phyloP scores from a whole-genome alignment of 768 basidiomycete genomes.

The Russula ochroleuca region DNA sequence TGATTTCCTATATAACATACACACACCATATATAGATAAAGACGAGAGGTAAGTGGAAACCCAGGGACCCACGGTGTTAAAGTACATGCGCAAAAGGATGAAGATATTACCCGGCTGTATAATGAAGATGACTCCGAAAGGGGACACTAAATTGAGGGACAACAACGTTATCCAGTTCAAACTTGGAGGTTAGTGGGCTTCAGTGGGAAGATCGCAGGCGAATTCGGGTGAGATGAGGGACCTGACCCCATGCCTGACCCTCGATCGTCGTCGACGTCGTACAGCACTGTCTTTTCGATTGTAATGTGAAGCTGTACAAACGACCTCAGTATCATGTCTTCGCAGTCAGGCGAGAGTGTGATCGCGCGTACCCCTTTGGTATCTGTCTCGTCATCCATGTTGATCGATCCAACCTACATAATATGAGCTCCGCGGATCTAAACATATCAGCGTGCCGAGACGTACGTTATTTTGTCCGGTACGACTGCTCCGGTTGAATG shows the following conservation, averaged over 20 bases:
- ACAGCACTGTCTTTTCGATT: constrained; percentile 26
- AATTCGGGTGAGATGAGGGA: background rate
- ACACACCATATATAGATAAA: background rate
- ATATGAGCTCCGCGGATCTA: background rate
- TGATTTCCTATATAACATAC: too few relatives aligned
- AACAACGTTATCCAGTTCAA: background rate
- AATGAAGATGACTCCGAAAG: background rate
- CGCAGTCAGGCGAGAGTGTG: background rate
- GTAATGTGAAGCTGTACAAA: constrained; percentile 22
- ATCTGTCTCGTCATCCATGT: background rate
- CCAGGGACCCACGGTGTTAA: background rate
- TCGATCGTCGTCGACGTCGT: constrained; percentile 7
- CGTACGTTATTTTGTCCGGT: background rate
- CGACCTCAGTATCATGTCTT: background rate
- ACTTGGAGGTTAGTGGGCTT: background rate
- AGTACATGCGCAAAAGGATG: background rate
- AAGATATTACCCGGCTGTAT: background rate
- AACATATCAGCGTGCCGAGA: background rate
- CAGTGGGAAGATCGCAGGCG: background rate
- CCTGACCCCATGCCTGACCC: too few relatives aligned
- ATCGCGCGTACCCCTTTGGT: constrained; percentile 1
- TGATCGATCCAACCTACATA: background rate
- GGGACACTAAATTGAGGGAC: too few relatives aligned
- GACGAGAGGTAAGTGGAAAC: background rate
- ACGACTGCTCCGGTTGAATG: constrained; percentile 5